These are phyloP conservation scores for Plenodomus lindquistii DNA, from an alignment of 2,329 filamentous ascomycete genomes.

Conservation along the genomic window DNA sequence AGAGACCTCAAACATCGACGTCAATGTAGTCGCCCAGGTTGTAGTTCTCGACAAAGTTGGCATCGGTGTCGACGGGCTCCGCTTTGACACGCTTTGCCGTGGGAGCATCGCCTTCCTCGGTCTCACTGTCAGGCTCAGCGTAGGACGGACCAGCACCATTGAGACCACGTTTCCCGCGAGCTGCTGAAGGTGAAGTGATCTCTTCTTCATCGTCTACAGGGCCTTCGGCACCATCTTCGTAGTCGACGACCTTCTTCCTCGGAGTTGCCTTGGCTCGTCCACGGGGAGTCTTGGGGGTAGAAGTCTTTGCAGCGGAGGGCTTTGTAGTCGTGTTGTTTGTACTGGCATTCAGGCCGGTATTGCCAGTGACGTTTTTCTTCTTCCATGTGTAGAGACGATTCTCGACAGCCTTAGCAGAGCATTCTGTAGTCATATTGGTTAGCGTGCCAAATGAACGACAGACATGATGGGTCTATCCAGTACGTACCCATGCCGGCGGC, in stretches of 20 bases:
- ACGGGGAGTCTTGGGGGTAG: conserved; percentile 1
- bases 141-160: neutral
- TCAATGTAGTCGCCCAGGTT: too few relatives aligned
- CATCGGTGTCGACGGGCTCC: neutral
- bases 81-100: conserved; percentile 1
- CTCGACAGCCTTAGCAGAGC: conserved; percentile 32
- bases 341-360: neutral
- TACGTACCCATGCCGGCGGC: conserved; percentile 10
- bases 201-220: neutral
- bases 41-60: too few relatives aligned
- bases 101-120: rapidly evolving
- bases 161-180: conserved; percentile 2
- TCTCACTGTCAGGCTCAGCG: neutral
- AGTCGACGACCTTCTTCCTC: neutral
- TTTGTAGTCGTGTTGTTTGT: neutral
- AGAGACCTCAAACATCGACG: too few relatives aligned
- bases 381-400: conserved; percentile 28
- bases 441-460: neutral
- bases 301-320: neutral
- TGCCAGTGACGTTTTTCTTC: conserved; percentile 13
- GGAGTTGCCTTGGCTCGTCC: conserved; percentile 1
- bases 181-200: neutral
- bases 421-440: conserved; percentile 10
- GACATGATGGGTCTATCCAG: too few relatives aligned
- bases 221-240: neutral